Conservation (phyloP, 1,139 yeast genomes). For the Pichia sp. region DNA sequence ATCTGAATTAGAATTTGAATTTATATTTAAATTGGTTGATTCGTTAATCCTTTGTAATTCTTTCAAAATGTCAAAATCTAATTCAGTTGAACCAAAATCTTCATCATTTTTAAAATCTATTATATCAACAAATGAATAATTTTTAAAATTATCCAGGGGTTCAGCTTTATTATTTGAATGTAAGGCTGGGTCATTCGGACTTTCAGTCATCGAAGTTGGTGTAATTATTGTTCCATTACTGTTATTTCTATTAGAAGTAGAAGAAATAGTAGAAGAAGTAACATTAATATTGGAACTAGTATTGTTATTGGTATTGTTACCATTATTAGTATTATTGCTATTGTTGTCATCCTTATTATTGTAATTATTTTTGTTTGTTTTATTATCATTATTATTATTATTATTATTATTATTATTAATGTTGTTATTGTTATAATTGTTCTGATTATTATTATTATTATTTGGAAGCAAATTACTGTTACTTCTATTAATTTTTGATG, state of each 20-base stretch:
- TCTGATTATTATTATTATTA: no score
- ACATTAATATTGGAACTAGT: slow-evolving; percentile 5
- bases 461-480: no score
- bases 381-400: no score
- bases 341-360: no score
- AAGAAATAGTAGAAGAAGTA: neutral
- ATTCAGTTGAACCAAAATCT: slow-evolving; percentile 15
- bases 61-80: slow-evolving; percentile 20
- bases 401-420: no score
- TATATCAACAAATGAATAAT: slow-evolving; percentile 22
- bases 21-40: neutral
- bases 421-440: no score
- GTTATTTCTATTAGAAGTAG: neutral
- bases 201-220: slow-evolving; percentile 14
- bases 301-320: neutral
- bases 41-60: slow-evolving; percentile 14
- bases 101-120: slow-evolving; percentile 23
- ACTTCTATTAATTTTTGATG: no score
- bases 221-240: slow-evolving; percentile 13
- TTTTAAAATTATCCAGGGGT: slow-evolving; percentile 4
- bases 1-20: neutral
- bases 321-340: no score
- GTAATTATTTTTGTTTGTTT: no score
- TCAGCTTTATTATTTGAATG: neutral
- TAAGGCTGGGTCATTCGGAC: slow-evolving; percentile 2